Evolutionary conservation across 2,329 filamentous ascomycete species (phyloP), one percentile per base, ranked within the genome.

Genomic region (Colletotrichum musae): DNA sequence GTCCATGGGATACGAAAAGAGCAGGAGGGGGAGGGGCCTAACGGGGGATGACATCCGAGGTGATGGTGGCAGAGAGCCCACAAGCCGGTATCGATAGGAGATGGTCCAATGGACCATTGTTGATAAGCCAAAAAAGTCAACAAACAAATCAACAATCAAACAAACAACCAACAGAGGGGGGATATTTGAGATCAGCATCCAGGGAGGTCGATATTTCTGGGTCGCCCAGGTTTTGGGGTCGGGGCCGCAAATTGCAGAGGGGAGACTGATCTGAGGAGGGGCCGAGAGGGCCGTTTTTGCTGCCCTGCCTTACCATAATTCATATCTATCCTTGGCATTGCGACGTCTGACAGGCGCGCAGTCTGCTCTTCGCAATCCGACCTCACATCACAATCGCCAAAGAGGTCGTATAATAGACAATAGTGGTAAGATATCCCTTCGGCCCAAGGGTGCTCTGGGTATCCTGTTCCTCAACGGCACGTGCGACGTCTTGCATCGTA

Each of bases 11-110:
- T 36, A 21, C 48, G 59, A 28, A 43, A 32, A 52, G 45, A 36
- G 15, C 18, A 57, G 26, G 64, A 39, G 47, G 53, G 59, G 59
- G 21, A 16, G 21, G 39, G 64, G 36, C 24, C 24, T 48, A 13
- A n/a, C 47, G 28, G 26, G 63, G 32, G 5, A 52, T 41, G 18
- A 32, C 43, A 52, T 51, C 47, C 58, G 45, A 47, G 45, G 45
- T 16, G 45, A 16, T 16, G 15, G 45, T n/a, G 6, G 6, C 4
- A 18, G 18, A 18, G 45, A 18, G 15, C 15, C 16, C 16, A 47
- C 45, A 12, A 16, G 43, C 28, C 21, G 41, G 47, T 68, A 65
- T 68, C 53, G 66, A 69, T 58, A 69, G 66, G 61, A 41, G 50
- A 59, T 48, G 50, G 50, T n/a, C 32, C 32, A 36, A 50, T 36